Evolutionary conservation across 345 rosid species (phyloP).

Genomic region (Camelina neglecta): DNA sequence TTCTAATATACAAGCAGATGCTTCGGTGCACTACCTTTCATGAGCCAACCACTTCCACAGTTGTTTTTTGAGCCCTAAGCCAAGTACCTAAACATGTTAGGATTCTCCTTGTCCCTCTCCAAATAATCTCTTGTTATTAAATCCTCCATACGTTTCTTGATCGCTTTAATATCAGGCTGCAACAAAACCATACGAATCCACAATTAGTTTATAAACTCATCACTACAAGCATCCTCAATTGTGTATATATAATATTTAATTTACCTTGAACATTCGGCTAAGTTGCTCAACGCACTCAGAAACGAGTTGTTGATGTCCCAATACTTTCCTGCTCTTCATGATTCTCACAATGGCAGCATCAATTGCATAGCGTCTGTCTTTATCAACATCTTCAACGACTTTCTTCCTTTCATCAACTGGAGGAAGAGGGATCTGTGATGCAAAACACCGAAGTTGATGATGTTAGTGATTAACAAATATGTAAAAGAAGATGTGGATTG

Average conservation of each 20-base stretch:
- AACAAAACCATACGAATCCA: constrained; percentile 14
- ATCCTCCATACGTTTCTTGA: constrained; percentile 95
- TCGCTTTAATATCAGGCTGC: constrained; percentile 97
- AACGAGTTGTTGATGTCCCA: constrained; percentile 86
- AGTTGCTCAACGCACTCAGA: constrained; percentile 91
- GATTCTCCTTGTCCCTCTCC: constrained; percentile 89
- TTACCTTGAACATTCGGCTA: constrained; percentile 96
- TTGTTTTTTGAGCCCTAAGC: constrained; percentile 47
- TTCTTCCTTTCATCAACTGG: constrained; percentile 93
- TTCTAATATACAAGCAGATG: constrained; percentile 44
- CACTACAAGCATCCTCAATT: neutral
- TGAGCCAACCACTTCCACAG: constrained; percentile 20
- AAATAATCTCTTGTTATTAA: constrained; percentile 83
- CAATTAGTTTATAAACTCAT: neutral
- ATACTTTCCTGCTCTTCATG: constrained; percentile 89
- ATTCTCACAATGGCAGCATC: constrained; percentile 99
- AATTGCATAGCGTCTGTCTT: constrained; percentile 87
- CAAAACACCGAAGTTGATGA: constrained; percentile 9
- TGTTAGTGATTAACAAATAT: neutral
- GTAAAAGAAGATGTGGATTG: neutral
- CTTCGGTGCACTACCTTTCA: constrained; percentile 10
- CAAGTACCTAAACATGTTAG: constrained; percentile 73
- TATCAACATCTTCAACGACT: constrained; percentile 91
- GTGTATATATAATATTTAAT: constrained; percentile 14
- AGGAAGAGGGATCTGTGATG: constrained; percentile 87